A percentile compares a stretch with the other conserved stretches of the same genome.
phyloP scores from a whole-genome alignment of 768 basidiomycete genomes.

The Boletus rex-veris region DNA sequence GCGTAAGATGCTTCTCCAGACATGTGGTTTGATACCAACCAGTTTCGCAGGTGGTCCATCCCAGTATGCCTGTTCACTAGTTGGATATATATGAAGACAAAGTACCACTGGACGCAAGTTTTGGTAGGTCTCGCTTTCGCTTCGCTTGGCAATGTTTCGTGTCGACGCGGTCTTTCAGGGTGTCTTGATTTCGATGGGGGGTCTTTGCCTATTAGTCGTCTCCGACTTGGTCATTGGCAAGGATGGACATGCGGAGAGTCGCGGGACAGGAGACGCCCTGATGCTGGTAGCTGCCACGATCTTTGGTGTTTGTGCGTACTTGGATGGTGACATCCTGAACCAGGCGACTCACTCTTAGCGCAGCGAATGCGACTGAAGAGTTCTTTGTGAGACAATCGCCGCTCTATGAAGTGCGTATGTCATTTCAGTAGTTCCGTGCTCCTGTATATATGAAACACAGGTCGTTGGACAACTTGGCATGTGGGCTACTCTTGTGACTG shows the following conservation, averaged over 20 bases:
- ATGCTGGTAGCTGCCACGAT: conserved; percentile 84
- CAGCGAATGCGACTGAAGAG: conserved; percentile 87
- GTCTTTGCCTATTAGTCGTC: conserved; percentile 73
- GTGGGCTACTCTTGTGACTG: conserved; percentile 76
- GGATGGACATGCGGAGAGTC: conserved; percentile 57
- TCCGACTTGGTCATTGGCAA: conserved; percentile 77
- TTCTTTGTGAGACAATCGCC: conserved; percentile 79
- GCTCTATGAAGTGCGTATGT: conserved; percentile 59
- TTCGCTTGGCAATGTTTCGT: background rate
- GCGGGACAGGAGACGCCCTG: conserved; percentile 75
- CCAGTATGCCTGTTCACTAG: conserved; percentile 79
- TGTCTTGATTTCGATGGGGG: conserved; percentile 63
- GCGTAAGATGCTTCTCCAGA: conserved; percentile 45
- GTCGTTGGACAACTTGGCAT: conserved; percentile 84
- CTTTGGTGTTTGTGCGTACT: conserved; percentile 73
- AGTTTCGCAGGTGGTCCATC: conserved; percentile 68
- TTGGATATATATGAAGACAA: conserved; percentile 75
- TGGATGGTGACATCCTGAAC: background rate
- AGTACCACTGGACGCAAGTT: conserved; percentile 81
- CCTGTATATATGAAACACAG: conserved; percentile 24
- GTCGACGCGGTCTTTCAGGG: conserved; percentile 42
- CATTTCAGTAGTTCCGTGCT: background rate
- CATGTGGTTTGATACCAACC: background rate
- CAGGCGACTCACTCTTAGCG: conserved; percentile 1
- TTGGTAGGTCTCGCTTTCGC: conserved; percentile 40